A percentile compares a stretch with the other conserved stretches of the same genome.
phyloP scores from a whole-genome alignment of 2,329 filamentous ascomycete species.

The Trichoderma sp. region DNA sequence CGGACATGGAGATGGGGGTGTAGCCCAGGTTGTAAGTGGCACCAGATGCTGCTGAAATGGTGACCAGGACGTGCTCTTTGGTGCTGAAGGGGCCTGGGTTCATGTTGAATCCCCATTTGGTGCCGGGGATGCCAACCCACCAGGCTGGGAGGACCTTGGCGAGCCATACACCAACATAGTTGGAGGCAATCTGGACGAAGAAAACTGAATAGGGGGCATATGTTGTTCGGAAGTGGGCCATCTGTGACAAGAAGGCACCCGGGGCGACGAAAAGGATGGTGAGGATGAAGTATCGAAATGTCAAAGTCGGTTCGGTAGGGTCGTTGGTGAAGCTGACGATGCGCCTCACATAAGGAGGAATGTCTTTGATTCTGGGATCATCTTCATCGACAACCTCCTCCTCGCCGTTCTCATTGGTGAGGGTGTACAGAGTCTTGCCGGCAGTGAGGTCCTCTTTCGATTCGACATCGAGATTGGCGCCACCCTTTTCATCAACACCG shows the following conservation, averaged over 20 bases:
- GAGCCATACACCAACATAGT: constrained; percentile 53
- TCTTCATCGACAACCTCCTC: constrained; percentile 40
- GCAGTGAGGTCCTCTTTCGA: constrained; percentile 15
- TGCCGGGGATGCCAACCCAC: constrained; percentile 46
- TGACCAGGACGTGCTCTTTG: constrained; percentile 57
- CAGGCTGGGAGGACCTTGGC: constrained; percentile 49
- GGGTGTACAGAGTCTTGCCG: constrained; percentile 19
- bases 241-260: constrained; percentile 55
- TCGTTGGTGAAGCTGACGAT: constrained; percentile 58
- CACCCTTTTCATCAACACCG: constrained; percentile 20
- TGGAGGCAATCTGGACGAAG: constrained; percentile 58
- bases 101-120: constrained; percentile 47
- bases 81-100: constrained; percentile 57
- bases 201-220: constrained; percentile 58
- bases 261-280: constrained; percentile 54
- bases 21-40: constrained; percentile 52
- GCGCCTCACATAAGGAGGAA: constrained; percentile 50
- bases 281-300: constrained; percentile 58
- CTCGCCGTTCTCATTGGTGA: constrained; percentile 25
- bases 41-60: constrained; percentile 52
- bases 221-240: constrained; percentile 56
- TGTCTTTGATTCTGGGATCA: constrained; percentile 50
- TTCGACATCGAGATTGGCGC: constrained; percentile 14
- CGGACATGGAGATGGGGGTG: constrained; percentile 50
- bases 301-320: constrained; percentile 52